Base-by-base conservation (phyloP, 2,329 filamentous ascomycete genomes). In the Xylaria sp. region DNA sequence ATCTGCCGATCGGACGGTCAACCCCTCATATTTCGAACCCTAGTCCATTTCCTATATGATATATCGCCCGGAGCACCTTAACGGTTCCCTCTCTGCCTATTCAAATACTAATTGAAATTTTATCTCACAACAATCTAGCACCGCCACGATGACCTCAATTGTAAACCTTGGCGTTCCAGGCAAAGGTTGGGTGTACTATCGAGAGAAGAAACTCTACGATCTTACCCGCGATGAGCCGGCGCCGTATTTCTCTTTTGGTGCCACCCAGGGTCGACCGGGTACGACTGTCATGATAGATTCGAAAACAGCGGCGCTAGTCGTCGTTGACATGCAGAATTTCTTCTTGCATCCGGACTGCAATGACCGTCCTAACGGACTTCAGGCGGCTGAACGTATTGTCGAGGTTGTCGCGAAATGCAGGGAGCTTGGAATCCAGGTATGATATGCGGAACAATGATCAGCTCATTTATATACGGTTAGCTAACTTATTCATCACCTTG, bases 301-400 rank as follows among this genome's bases (percentile, higher is more conserved):
- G 5, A 67, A 73, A 11, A 78, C 78, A 21, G 80, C 81, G n/a
- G 85, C 83, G 3, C 76, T 87, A 1, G 79, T 87, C 12, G 80
- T 87, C 45, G 80, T 87, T 55, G 85, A 86, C 76, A 83, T 85
- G 81, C 83, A 86, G 78, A 86, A 86, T 73, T 84, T 81, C 80
- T 85, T 86, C 74, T 78, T 88, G 30, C 81, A 77, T 77, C 78
- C 72, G 55, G 76, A 60, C 59, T 86, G 75, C 74, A 82, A 76
- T 71, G 77, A 75, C 51, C 82, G 81, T 67, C 79, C 77, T 42
- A 78, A 75, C 74, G 86, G 75, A 42, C 78, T 75, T 79, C 83
- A 69, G 71, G 85, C 78, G 57, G 79, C 79, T 32, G 76, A 72
- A 76, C 85, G 71, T 61, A 81, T 72, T 65, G 79, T 80, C 19